Percentiles rank a stretch among this genome's conserved stretches.
These are phyloP conservation scores for Sicyos baderoa DNA, from an alignment of 306 rosid genomes.

Conservation along the genomic window DNA sequence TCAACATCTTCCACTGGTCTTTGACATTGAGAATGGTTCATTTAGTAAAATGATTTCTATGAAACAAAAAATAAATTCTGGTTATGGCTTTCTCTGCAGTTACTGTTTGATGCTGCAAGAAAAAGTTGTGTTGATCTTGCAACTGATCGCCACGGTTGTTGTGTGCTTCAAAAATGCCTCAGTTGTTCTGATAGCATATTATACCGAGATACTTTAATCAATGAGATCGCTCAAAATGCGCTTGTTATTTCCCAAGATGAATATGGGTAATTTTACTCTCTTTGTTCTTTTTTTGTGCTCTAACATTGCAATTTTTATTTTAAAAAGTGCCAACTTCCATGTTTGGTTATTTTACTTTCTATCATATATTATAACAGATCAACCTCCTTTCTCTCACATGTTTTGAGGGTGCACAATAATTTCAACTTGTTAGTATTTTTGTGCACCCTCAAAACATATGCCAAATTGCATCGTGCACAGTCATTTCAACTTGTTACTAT, in stretches of 20 bases:
- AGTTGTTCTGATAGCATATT: conserved; percentile 31
- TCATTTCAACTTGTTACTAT: background rate
- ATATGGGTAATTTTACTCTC: conserved; percentile 34
- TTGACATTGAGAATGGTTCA: background rate
- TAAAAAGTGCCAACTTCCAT: background rate
- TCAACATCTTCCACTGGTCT: no score
- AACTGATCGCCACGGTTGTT: conserved; percentile 52
- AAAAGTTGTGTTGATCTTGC: conserved; percentile 46
- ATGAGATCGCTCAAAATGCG: conserved; percentile 37
- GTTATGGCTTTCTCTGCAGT: conserved; percentile 29
- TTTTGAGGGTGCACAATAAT: background rate
- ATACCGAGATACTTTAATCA: conserved; percentile 28
- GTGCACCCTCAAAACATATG: no score
- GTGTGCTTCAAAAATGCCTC: conserved; percentile 49
- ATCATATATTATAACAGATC: background rate
- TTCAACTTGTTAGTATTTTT: background rate
- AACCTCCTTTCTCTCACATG: background rate
- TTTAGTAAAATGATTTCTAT: background rate
- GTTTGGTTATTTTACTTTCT: background rate
- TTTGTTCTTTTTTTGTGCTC: background rate
- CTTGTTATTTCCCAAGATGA: conserved; percentile 48
- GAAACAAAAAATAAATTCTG: background rate
- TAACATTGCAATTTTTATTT: background rate
- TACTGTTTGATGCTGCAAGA: conserved; percentile 43
- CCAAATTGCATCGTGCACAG: no score